A percentile compares a stretch with the other conserved stretches of the same genome.
Evolutionary conservation across 768 basidiomycete species (phyloP).

Genomic region (Phlegmacium glaucopus): DNA sequence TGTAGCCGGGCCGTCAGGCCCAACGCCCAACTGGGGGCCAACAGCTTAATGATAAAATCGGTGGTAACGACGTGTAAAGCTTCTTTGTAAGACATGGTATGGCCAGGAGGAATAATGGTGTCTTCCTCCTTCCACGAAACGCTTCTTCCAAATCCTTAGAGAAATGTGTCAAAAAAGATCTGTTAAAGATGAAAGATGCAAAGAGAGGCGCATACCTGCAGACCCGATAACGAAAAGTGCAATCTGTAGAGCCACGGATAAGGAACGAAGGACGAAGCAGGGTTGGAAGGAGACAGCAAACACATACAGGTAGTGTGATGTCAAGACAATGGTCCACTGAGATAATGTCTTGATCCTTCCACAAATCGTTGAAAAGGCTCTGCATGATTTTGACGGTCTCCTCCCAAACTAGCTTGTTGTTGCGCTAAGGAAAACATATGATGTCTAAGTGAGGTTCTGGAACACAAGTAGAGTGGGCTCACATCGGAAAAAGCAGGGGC

Average conservation of each 20-base stretch:
- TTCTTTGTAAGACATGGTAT: conserved; percentile 46
- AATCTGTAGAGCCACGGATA: conserved; percentile 33
- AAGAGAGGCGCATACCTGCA: conserved; percentile 35
- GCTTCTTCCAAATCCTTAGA: conserved; percentile 46
- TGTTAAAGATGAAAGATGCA: background rate
- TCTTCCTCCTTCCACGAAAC: conserved; percentile 48
- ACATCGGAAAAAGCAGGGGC: conserved; percentile 62
- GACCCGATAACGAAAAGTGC: conserved; percentile 53
- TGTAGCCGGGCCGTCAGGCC: conserved; percentile 30
- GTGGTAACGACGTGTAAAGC: conserved; percentile 42
- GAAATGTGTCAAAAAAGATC: background rate
- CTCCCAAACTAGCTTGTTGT: conserved; percentile 46
- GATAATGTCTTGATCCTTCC: conserved; percentile 37
- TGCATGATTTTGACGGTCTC: conserved; percentile 36
- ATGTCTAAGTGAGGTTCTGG: background rate
- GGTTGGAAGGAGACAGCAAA: conserved; percentile 19
- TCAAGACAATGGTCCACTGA: conserved; percentile 41
- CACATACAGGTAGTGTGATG: no score
- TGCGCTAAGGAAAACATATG: conserved; percentile 22
- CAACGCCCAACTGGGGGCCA: conserved; percentile 38
- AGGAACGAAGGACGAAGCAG: conserved; percentile 1
- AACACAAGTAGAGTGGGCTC: conserved; percentile 1
- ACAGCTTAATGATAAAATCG: conserved; percentile 32
- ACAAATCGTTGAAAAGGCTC: conserved; percentile 41
- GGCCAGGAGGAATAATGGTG: conserved; percentile 35